Evolutionary conservation across 129 eudicot genomes (phyloP).

Genomic region (Tagetes patula): DNA sequence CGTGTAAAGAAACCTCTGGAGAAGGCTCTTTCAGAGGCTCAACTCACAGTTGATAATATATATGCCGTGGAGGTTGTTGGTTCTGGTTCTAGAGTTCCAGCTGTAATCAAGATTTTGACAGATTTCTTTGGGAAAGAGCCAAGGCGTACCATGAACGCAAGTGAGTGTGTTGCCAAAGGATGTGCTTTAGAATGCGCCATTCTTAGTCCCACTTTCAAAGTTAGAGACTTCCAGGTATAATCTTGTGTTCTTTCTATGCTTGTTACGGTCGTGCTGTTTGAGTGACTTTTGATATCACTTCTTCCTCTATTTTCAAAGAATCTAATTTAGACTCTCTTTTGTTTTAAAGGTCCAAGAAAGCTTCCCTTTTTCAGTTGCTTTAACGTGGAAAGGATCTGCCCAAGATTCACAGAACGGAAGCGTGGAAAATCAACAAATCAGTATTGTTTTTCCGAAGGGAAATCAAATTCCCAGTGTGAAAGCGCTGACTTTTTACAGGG

Average conservation of each 20-base stretch:
- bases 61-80: constrained; percentile 95
- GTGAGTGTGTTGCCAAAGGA: constrained; percentile 94
- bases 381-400: constrained; percentile 80
- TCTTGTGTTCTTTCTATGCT: background rate
- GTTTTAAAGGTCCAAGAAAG: constrained; percentile 76
- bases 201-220: constrained; percentile 91
- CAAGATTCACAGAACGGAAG: constrained; percentile 54
- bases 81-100: constrained; percentile 93
- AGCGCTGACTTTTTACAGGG: constrained; percentile 70
- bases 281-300: background rate
- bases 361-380: constrained; percentile 71
- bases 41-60: constrained; percentile 57
- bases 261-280: background rate
- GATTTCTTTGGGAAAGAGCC: constrained; percentile 96
- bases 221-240: constrained; percentile 74
- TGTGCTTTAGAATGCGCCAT: constrained; percentile 85
- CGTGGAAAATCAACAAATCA: constrained; percentile 60
- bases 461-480: constrained; percentile 72
- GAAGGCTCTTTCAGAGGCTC: constrained; percentile 84
- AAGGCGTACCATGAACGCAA: constrained; percentile 92
- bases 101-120: constrained; percentile 72
- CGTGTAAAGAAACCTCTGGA: constrained; percentile 91
- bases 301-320: background rate
- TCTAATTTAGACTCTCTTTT: constrained; percentile 1
- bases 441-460: constrained; percentile 82